Evolutionary conservation across 805 yeast genomes (phyloP), one percentile per base, ranked within the genome.

Genomic region (Lachancea nothofagi): DNA sequence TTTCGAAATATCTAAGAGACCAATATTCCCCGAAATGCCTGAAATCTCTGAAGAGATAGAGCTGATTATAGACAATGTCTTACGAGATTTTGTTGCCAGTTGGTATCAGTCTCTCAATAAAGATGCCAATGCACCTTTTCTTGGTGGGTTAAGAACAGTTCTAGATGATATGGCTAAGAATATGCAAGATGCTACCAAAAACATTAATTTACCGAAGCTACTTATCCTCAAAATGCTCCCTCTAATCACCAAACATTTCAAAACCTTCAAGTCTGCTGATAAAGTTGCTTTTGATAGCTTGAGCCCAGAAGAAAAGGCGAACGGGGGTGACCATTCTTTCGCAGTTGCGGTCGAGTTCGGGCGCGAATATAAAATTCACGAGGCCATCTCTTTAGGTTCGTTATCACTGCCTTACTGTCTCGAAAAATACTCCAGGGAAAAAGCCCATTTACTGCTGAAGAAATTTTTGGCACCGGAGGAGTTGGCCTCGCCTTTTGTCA

Each of bases 201-300:
- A 54, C 0, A 42, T 78, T 1, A 86, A 85, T 50, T 60, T 74
- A 15, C 68, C 87, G 1, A 70, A 70, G 29, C 53, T 86, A 22
- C 44, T 83, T 2, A 78, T 85, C 1, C 62, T 76, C 22, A 70
- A 70, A 32, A 25, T 84, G 0, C 40, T 84, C 5, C 96, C 96
- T 0, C 49, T 80, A 1, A 5, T 86, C 1, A 79, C 84, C 1
- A 73, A 70, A 9, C 95, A 88, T 55, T 71, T 81, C 43, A 62
- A 66, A 6, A 63, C 65, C 6, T 84, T 71, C 51, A 62, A 72
- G 2, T 47, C 47, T 0, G 73, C 79, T 0, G 69, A 61, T 36
- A 63, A 64, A 13, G 38, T 49, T 0, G 59, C 61, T 1, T 23
- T 51, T 21, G 57, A 53, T 15, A 46, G 46, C 27, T 48, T 54